Base-by-base conservation (phyloP, 1,139 yeast species). In the Saccharomyces hybrid region DNA sequence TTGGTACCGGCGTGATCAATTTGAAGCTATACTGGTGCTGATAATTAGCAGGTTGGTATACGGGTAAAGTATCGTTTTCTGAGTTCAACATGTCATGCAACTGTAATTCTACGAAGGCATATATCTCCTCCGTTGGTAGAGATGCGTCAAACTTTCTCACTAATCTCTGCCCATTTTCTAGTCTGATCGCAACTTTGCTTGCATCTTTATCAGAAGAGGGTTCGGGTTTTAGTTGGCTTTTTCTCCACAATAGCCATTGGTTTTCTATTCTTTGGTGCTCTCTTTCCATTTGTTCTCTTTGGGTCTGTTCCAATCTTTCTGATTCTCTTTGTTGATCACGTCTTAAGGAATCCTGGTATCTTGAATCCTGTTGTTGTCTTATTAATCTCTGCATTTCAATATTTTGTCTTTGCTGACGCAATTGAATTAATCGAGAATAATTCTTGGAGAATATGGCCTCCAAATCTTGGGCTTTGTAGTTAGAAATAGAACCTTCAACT, bases 341-440 rank as follows among this genome's bases (percentile, higher is more conserved):
- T 46, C 71, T 71, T 53, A 91, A 73, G 1, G 96, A 84, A 41
- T 78, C 78, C 64, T 86, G 83, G 69, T 84, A 91, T 34, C 95
- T 90, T 49, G 80, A 73, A 63, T 89, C 95, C 71, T 91, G 97
- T 63, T 86, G 87, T 58, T 78, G 79, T 51, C 88, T 75, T 46
- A 89, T 74, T 19, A 78, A 75, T 55, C 93, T 80, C 50, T 82
- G 78, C 59, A 79, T 71, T 52, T 81, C 84, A 54, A 79, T 77
- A 55, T 84, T 84, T 61, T 82, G 80, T 52, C 83, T 77, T 60
- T 84, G 91, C 32, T 77, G 74, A 50, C 87, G 77, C 46, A 89
- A 75, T 3, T 80, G 69, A 28, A 78, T 69, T 54, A 90, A 73
- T 48, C 80, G 82, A 1, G 87, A 85, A 57, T 83, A 82, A 62